Conservation (phyloP, 441 rosid species). For the Populus tomentosa region DNA sequence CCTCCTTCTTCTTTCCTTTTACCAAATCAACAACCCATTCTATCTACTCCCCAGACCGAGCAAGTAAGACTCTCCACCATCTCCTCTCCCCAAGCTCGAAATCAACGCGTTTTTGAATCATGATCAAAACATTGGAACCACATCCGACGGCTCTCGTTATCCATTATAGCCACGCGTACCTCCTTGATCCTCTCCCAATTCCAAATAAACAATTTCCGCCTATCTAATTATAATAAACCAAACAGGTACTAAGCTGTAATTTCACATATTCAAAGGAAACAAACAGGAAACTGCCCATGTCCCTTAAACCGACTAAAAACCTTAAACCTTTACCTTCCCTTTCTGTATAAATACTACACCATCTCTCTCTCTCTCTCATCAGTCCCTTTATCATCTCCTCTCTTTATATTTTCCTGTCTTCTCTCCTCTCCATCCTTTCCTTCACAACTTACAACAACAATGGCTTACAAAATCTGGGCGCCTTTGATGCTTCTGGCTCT, state of each 20-base stretch:
- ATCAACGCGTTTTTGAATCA: slow-evolving; percentile 17
- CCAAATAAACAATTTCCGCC: background rate
- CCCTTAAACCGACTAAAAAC: background rate
- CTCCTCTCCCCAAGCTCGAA: slow-evolving; percentile 1
- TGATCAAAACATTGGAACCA: background rate
- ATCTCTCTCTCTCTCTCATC: too few species aligned
- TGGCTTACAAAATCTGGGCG: slow-evolving; percentile 1
- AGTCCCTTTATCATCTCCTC: background rate
- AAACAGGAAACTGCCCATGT: background rate
- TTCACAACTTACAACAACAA: background rate
- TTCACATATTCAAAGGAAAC: background rate
- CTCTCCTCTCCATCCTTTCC: background rate
- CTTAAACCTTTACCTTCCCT: background rate
- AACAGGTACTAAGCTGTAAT: background rate
- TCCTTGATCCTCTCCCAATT: background rate
- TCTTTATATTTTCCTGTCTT: background rate
- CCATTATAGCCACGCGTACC: slow-evolving; percentile 9
- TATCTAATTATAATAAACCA: background rate
- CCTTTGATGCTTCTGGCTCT: slow-evolving; percentile 2
- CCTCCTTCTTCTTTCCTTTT: background rate
- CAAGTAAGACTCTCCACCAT: background rate
- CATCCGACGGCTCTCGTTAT: slow-evolving; percentile 10
- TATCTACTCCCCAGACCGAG: background rate
- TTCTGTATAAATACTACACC: background rate
- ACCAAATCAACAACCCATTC: background rate